A percentile compares a stretch with the other conserved stretches of the same genome.
These are phyloP conservation scores for Fusarium sp. DNA, from an alignment of 2,329 filamentous ascomycete genomes.

Conservation along the genomic window DNA sequence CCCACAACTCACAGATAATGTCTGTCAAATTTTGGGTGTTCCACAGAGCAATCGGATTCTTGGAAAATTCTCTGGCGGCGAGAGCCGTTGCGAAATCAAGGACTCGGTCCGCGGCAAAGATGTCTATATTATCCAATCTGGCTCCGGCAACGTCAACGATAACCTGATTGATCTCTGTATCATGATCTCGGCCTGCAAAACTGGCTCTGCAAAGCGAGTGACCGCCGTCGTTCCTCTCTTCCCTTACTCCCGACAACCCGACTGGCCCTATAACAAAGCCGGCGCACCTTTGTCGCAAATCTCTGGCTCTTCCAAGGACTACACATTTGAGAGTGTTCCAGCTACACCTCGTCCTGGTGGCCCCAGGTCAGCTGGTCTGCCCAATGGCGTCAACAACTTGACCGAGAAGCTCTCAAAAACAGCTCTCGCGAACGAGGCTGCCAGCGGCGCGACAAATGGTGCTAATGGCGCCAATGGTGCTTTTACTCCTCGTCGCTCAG, in stretches of 20 bases:
- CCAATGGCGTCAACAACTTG: constrained; percentile 75
- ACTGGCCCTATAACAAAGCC: constrained; percentile 95
- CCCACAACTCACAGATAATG: constrained; percentile 84
- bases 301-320: constrained; percentile 62
- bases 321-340: constrained; percentile 93
- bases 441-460: constrained; percentile 40
- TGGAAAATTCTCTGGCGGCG: constrained; percentile 92
- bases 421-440: constrained; percentile 61
- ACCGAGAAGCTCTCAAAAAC: constrained; percentile 79
- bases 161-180: constrained; percentile 96
- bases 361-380: constrained; percentile 72
- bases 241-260: constrained; percentile 95
- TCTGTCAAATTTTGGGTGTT: constrained; percentile 90
- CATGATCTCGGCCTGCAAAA: constrained; percentile 98
- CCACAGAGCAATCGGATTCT: constrained; percentile 86
- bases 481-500: constrained; percentile 50
- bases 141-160: constrained; percentile 93
- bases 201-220: constrained; percentile 89
- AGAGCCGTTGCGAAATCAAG: constrained; percentile 94
- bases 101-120: constrained; percentile 98
- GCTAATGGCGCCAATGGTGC: constrained; percentile 41
- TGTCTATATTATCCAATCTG: constrained; percentile 98
- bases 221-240: constrained; percentile 95
- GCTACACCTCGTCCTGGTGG: constrained; percentile 82
- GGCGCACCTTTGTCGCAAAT: constrained; percentile 86